Evolutionary conservation across 805 yeast genomes (phyloP).

Genomic region (Spencermartinsiella europaea): DNA sequence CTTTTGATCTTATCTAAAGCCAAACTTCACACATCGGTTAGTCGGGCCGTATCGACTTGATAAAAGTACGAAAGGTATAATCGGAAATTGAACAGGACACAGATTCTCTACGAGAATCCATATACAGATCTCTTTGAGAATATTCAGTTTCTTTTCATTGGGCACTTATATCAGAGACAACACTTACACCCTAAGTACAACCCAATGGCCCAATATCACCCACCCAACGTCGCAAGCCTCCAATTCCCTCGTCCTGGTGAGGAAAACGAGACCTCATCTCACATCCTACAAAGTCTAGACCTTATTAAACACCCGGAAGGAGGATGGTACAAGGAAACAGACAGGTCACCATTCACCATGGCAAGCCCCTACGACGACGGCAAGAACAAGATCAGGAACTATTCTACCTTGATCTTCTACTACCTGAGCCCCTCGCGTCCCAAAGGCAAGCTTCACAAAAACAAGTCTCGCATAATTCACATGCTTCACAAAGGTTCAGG

Average conservation of each 20-base stretch:
- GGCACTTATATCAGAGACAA: no score
- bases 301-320: constrained; percentile 45
- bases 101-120: no score
- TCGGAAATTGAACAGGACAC: no score
- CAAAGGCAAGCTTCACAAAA: constrained; percentile 47
- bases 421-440: constrained; percentile 48
- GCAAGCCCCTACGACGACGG: constrained; percentile 34
- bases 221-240: no score
- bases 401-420: constrained; percentile 50
- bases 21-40: no score
- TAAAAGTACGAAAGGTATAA: no score
- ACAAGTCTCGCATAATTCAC: constrained; percentile 50
- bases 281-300: neutral
- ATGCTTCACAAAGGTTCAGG: constrained; percentile 53
- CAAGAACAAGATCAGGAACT: constrained; percentile 29
- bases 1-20: no score
- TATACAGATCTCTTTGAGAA: no score
- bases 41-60: no score
- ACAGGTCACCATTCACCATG: constrained; percentile 43
- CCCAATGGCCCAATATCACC: no score
- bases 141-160: no score
- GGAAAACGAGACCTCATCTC: neutral
- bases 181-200: no score
- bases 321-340: constrained; percentile 54
- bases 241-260: neutral